Conservation (phyloP, 108 stramenopile species). For the Cylindrotheca fusiformis region DNA sequence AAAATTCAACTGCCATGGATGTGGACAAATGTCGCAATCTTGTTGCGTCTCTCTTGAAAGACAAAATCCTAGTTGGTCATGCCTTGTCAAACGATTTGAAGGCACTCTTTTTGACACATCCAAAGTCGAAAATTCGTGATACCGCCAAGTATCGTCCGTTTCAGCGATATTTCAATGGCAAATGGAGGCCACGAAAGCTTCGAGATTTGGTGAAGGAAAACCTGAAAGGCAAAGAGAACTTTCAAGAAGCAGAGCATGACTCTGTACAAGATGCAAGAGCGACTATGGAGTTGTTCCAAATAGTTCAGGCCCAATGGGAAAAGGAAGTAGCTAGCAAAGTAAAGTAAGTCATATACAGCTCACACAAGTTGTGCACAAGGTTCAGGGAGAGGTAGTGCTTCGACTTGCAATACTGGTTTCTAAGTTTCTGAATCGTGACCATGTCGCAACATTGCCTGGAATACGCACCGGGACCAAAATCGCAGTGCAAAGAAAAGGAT, state of each 20-base stretch:
- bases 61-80: conserved; percentile 95
- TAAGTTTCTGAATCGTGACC: no score
- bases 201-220: conserved; percentile 87
- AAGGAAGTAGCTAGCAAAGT: conserved; percentile 40
- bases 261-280: conserved; percentile 84
- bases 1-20: conserved; percentile 59
- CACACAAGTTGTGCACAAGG: background rate
- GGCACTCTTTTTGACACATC: conserved; percentile 90
- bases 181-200: conserved; percentile 88
- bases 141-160: conserved; percentile 90
- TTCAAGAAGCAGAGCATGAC: conserved; percentile 73
- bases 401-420: no score
- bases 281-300: conserved; percentile 81
- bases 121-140: conserved; percentile 74
- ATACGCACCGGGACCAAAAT: no score
- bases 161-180: conserved; percentile 73
- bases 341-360: conserved; percentile 6
- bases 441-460: no score
- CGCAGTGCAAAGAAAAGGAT: no score
- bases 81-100: conserved; percentile 94
- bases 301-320: conserved; percentile 74
- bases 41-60: conserved; percentile 74
- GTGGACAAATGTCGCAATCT: conserved; percentile 68
- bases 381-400: no score
- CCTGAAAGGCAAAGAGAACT: conserved; percentile 54